Evolutionary conservation across 257 asterid genomes (phyloP).

Genomic region (Mitragyna speciosa): DNA sequence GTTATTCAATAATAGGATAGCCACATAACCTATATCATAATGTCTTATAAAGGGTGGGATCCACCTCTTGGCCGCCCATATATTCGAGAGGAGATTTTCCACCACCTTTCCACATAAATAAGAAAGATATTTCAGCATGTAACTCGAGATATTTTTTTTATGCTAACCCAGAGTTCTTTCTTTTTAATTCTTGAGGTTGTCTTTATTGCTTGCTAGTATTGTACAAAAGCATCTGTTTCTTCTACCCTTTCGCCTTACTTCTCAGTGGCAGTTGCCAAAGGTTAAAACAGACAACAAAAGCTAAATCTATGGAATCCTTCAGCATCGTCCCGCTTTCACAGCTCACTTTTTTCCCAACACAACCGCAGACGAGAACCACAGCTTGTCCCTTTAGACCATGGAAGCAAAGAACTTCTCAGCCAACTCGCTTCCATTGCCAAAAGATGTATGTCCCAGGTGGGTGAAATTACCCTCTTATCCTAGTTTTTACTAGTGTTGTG

Average conservation of each 20-base stretch:
- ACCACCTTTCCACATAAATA: conserved; percentile 4
- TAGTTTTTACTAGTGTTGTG: no score
- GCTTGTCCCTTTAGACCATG: conserved; percentile 33
- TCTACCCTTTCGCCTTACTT: not conserved
- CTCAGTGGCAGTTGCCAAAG: not conserved
- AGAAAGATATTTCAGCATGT: conserved; percentile 9
- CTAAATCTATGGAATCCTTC: conserved; percentile 44
- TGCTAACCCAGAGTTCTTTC: not conserved
- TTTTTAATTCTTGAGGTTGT: not conserved
- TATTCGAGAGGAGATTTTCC: not conserved
- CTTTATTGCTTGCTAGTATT: not conserved
- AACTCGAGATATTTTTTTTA: conserved; percentile 7
- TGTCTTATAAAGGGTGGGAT: not conserved
- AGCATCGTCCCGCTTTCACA: conserved; percentile 27
- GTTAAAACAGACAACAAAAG: not conserved
- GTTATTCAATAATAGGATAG: not conserved
- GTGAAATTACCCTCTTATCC: conserved; percentile 17
- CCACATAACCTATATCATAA: not conserved
- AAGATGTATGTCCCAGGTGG: conserved; percentile 95
- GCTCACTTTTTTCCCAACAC: conserved; percentile 29
- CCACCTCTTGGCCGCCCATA: not conserved
- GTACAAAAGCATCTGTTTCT: not conserved
- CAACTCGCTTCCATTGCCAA: conserved; percentile 49
- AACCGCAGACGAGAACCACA: conserved; percentile 24
- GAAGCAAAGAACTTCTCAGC: conserved; percentile 31